Conservation (phyloP, 192 early-diverging fungal species). For the Chytriomyces sp. region DNA sequence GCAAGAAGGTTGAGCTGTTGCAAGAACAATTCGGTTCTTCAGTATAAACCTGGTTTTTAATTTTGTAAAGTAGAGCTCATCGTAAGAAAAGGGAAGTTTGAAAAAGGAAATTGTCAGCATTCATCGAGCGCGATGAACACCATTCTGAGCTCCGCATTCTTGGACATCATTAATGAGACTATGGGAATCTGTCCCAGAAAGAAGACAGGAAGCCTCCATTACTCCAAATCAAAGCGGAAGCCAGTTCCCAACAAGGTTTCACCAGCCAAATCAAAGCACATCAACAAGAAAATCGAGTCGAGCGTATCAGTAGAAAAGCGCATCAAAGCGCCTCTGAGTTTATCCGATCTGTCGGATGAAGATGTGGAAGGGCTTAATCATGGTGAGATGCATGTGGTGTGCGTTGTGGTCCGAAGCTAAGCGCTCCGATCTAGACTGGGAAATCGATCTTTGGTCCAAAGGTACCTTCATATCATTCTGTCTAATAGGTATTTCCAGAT, state of each 20-base stretch:
- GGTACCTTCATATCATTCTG: constrained; percentile 13
- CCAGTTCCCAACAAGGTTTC: background rate
- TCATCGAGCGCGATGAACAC: background rate
- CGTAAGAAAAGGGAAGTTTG: too few species aligned
- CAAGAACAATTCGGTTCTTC: background rate
- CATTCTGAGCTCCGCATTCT: background rate
- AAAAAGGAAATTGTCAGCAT: too few species aligned
- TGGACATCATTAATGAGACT: background rate
- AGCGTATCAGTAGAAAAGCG: too few species aligned
- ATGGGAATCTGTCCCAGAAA: background rate
- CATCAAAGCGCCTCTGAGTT: constrained; percentile 1
- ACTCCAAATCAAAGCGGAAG: background rate
- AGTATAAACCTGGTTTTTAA: background rate
- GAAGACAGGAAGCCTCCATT: background rate
- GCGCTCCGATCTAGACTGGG: constrained; percentile 13
- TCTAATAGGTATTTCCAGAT: background rate
- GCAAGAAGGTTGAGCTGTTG: background rate
- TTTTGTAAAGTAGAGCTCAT: too few species aligned
- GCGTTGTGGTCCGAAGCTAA: too few species aligned
- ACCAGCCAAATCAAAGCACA: background rate
- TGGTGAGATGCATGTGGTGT: too few species aligned
- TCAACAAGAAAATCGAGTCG: too few species aligned
- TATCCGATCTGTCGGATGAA: constrained; percentile 26
- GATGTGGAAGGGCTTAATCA: constrained; percentile 23
- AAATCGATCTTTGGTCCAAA: constrained; percentile 31